phyloP scores from a whole-genome alignment of 2,329 filamentous ascomycete genomes.

The Pseudogymnoascus sp. region DNA sequence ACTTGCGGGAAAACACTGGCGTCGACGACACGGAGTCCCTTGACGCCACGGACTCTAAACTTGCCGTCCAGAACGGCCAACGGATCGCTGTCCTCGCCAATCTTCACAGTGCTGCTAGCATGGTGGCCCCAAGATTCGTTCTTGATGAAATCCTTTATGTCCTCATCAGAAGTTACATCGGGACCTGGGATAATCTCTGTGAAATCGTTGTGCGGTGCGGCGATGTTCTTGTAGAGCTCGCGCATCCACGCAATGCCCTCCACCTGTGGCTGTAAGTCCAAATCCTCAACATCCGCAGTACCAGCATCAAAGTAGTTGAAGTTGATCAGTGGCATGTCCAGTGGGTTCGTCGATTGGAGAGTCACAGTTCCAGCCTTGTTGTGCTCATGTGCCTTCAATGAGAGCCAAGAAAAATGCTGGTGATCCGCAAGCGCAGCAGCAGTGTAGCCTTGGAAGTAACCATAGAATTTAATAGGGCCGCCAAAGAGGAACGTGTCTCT shows the following conservation, averaged over 20 bases:
- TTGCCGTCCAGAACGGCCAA: slow-evolving; percentile 44
- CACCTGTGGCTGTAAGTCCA: slow-evolving; percentile 10
- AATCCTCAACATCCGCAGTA: slow-evolving; percentile 5
- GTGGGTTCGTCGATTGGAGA: slow-evolving; percentile 52
- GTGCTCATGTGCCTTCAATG: slow-evolving; percentile 53
- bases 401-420: slow-evolving; percentile 31
- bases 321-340: slow-evolving; percentile 51
- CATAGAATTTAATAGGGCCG: slow-evolving; percentile 27
- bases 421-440: slow-evolving; percentile 28
- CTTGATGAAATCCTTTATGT: slow-evolving; percentile 38
- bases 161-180: slow-evolving; percentile 32
- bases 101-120: slow-evolving; percentile 44
- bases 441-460: slow-evolving; percentile 36
- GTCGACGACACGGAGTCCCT: slow-evolving; percentile 46
- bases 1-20: slow-evolving; percentile 43
- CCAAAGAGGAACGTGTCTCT: slow-evolving; percentile 29
- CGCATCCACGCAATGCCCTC: slow-evolving; percentile 9
- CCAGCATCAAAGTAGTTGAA: slow-evolving; percentile 48
- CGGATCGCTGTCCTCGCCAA: slow-evolving; percentile 43
- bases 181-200: not conserved
- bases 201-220: not conserved
- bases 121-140: slow-evolving; percentile 48
- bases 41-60: slow-evolving; percentile 43
- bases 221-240: slow-evolving; percentile 7
- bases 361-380: slow-evolving; percentile 53